Percentiles rank a stretch among this genome's conserved stretches.
phyloP scores from a whole-genome alignment of 805 yeast species.

The Dipodascus albidus region DNA sequence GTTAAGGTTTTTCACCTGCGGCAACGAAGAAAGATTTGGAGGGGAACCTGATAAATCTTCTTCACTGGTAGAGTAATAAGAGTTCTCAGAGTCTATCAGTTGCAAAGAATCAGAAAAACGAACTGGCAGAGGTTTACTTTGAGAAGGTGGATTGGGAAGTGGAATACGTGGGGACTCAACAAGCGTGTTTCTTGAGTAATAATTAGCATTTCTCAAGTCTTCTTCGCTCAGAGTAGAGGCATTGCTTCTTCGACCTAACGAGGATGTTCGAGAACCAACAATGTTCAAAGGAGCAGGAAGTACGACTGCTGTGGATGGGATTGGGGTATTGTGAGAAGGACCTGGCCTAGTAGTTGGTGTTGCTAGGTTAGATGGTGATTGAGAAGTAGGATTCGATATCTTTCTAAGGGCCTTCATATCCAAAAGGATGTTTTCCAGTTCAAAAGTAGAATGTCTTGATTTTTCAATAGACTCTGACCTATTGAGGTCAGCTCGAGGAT shows the following conservation, averaged over 20 bases:
- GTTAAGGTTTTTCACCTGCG: no score
- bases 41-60: neutral
- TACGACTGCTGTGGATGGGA: neutral
- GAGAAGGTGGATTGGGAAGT: neutral
- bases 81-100: neutral
- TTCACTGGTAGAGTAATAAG: neutral
- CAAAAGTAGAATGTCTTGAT: conserved; percentile 10
- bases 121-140: neutral
- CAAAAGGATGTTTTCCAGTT: conserved; percentile 10
- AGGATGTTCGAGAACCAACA: neutral
- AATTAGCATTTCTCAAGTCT: neutral
- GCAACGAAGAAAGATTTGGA: no score
- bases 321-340: neutral
- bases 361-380: neutral
- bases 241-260: neutral
- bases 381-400: conserved; percentile 5
- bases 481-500: neutral
- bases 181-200: neutral
- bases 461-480: conserved; percentile 8
- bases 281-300: neutral
- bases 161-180: neutral
- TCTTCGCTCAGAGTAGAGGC: neutral
- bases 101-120: neutral
- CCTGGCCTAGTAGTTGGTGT: neutral
- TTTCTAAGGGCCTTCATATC: conserved; percentile 13